Evolutionary conservation across 176 grass and related monocot species (phyloP).

Genomic region (Elymus sibiricus): DNA sequence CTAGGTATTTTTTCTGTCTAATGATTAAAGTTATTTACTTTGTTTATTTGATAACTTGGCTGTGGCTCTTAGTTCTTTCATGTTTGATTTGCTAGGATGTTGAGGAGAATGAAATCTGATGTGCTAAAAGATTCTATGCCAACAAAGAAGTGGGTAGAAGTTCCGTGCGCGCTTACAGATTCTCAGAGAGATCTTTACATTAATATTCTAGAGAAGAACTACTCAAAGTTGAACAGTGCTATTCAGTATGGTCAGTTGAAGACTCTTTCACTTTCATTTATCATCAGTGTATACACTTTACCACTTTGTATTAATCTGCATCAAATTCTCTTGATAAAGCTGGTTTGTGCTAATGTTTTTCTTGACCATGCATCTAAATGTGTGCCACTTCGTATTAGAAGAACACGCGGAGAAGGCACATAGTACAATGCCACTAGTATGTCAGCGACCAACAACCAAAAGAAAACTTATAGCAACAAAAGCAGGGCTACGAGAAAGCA

Average conservation of each 20-base stretch:
- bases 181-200: slow-evolving; percentile 68
- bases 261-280: not conserved
- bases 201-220: slow-evolving; percentile 71
- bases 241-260: slow-evolving; percentile 48
- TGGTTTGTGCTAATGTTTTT: not conserved
- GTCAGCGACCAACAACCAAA: not conserved
- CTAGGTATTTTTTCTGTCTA: slow-evolving; percentile 34
- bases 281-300: not conserved
- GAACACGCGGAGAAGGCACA: not conserved
- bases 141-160: slow-evolving; percentile 73
- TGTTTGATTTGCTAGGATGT: slow-evolving; percentile 54
- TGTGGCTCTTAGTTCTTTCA: slow-evolving; percentile 20
- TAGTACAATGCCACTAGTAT: not conserved
- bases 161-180: slow-evolving; percentile 65
- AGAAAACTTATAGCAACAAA: not conserved
- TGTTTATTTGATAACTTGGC: not conserved
- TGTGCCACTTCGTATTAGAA: not conserved
- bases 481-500: not conserved
- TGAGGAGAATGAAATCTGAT: slow-evolving; percentile 64
- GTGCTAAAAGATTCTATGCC: slow-evolving; percentile 60
- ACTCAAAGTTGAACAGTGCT: slow-evolving; percentile 51
- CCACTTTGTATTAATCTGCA: not conserved
- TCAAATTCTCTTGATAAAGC: not conserved
- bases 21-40: not conserved
- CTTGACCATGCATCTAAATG: not conserved